Percentiles rank a stretch among this genome's conserved stretches.
Conservation (phyloP, 108 stramenopile genomes). For the Skeletonema tropicum region DNA sequence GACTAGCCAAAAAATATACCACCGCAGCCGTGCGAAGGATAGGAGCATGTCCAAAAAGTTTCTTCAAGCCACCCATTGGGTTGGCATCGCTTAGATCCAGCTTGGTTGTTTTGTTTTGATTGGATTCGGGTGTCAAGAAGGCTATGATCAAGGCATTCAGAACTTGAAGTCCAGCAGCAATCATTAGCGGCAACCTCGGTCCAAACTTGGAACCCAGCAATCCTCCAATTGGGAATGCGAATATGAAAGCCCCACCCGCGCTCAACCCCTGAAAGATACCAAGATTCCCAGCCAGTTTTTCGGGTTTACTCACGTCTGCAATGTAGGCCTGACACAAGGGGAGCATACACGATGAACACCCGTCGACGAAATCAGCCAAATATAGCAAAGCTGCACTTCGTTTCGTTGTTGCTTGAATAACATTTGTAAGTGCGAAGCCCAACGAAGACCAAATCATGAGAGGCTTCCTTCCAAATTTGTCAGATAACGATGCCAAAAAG, state of each 20-base stretch:
- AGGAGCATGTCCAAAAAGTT: constrained; percentile 18
- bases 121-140: constrained; percentile 32
- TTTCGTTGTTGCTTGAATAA: constrained; percentile 27
- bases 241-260: constrained; percentile 10
- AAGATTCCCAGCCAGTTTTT: constrained; percentile 14
- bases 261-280: constrained; percentile 31
- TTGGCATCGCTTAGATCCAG: constrained; percentile 16
- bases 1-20: constrained; percentile 14
- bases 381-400: constrained; percentile 10
- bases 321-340: constrained; percentile 27
- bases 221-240: constrained; percentile 22
- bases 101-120: neutral
- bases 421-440: constrained; percentile 21
- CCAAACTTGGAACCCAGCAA: constrained; percentile 5
- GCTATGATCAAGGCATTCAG: constrained; percentile 21
- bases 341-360: constrained; percentile 21
- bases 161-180: constrained; percentile 28
- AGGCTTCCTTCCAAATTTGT: constrained; percentile 26
- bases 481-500: constrained; percentile 12
- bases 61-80: constrained; percentile 21
- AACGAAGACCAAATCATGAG: constrained; percentile 29
- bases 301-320: constrained; percentile 22
- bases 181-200: constrained; percentile 13
- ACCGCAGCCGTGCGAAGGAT: constrained; percentile 17
- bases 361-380: constrained; percentile 32